phyloP scores from a whole-genome alignment of 352 stramenopile genomes.

The Salisapilia sapeloensis region DNA sequence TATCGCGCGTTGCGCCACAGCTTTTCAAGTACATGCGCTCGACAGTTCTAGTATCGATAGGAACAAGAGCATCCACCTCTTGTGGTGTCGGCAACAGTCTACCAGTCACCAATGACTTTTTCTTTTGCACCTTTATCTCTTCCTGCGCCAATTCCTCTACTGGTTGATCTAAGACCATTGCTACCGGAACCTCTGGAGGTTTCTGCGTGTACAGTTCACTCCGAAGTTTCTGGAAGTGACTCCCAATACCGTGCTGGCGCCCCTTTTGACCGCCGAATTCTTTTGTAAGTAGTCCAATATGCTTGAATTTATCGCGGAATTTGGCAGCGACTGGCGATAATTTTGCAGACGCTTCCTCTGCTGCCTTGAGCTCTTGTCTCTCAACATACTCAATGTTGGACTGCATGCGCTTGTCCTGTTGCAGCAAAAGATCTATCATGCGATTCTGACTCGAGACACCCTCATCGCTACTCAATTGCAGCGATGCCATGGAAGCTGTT shows the following conservation, averaged over 20 bases:
- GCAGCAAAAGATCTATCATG: conserved; percentile 24
- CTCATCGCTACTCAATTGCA: conserved; percentile 2
- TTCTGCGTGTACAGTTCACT: conserved; percentile 11
- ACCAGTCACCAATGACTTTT: conserved; percentile 1
- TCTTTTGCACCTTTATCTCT: conserved; percentile 3
- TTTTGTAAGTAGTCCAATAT: conserved; percentile 25
- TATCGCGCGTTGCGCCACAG: conserved; percentile 32
- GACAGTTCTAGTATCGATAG: conserved; percentile 34
- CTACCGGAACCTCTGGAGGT: background rate
- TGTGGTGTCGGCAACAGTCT: conserved; percentile 26
- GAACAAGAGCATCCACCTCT: conserved; percentile 35
- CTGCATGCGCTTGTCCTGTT: conserved; percentile 34
- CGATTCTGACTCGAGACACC: conserved; percentile 5
- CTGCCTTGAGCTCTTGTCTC: too few relatives aligned
- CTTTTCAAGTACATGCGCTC: conserved; percentile 44
- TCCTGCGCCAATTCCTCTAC: conserved; percentile 7
- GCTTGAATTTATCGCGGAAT: conserved; percentile 53
- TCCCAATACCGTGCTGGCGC: conserved; percentile 24
- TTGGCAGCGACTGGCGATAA: conserved; percentile 29
- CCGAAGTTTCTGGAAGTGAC: conserved; percentile 44
- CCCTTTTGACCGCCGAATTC: conserved; percentile 12
- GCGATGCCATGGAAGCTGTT: too few relatives aligned
- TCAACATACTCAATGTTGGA: conserved; percentile 53
- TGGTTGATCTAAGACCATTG: conserved; percentile 1
- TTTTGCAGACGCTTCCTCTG: conserved; percentile 8